Percentiles rank a stretch among this genome's conserved stretches.
These are phyloP conservation scores for Penstemon newberryi DNA, from an alignment of 257 asterid genomes.

Conservation along the genomic window DNA sequence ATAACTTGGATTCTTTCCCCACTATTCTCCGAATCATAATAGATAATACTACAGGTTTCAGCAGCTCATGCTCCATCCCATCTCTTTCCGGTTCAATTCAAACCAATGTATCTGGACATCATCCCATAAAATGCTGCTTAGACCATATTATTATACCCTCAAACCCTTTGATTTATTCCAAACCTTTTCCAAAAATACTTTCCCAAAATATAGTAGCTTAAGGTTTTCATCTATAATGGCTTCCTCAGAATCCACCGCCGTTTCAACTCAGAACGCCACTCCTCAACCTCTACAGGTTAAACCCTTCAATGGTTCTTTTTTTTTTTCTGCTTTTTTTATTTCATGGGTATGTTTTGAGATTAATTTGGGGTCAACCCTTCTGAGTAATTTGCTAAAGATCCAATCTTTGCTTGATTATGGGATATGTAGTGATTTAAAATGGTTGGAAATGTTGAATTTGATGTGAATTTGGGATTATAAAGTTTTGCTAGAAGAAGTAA, in stretches of 20 bases:
- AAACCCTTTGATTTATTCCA: conserved; percentile 30
- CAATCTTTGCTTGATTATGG: conserved; percentile 8
- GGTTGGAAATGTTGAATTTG: conserved; percentile 8
- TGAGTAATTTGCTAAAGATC: conserved; percentile 23
- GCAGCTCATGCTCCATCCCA: conserved; percentile 29
- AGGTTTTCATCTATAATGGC: conserved; percentile 50
- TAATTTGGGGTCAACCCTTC: conserved; percentile 18
- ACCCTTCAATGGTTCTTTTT: conserved; percentile 13
- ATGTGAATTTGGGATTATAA: background rate
- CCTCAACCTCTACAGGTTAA: conserved; percentile 66
- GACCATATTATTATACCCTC: background rate
- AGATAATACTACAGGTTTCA: too few relatives aligned
- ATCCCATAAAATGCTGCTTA: conserved; percentile 42
- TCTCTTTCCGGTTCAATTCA: conserved; percentile 20
- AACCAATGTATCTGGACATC: conserved; percentile 46
- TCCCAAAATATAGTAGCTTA: conserved; percentile 3
- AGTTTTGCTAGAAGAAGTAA: background rate
- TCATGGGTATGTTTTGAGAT: conserved; percentile 15
- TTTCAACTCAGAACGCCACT: conserved; percentile 35
- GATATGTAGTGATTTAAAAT: conserved; percentile 6
- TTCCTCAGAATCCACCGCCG: conserved; percentile 48
- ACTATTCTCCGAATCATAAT: too few relatives aligned
- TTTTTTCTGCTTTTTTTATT: background rate
- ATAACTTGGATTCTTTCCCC: too few relatives aligned
- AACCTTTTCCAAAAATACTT: conserved; percentile 10